These are phyloP conservation scores for Hibiscus syriacus DNA, from an alignment of 345 rosid genomes.

Conservation along the genomic window DNA sequence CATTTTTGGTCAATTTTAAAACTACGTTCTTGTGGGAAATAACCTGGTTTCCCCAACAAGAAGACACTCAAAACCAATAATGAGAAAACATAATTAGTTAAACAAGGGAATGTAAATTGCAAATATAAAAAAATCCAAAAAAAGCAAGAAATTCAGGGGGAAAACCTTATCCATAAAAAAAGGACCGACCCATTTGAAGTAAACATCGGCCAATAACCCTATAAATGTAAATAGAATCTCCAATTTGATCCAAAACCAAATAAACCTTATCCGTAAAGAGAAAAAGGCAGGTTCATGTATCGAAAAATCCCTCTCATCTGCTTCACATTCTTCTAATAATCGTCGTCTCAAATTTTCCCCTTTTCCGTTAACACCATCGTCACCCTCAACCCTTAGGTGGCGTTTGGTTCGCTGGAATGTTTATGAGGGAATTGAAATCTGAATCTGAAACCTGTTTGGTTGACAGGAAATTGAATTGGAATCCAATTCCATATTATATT, in stretches of 20 bases:
- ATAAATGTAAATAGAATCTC: constrained; percentile 35
- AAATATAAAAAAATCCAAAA: background rate
- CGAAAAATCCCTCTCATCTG: constrained; percentile 12
- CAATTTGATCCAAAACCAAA: constrained; percentile 72
- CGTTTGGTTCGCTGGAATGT: no score
- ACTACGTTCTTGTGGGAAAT: no score
- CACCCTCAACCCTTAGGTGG: constrained; percentile 30
- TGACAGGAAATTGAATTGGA: no score
- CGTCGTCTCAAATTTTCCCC: constrained; percentile 39
- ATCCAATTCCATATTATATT: no score
- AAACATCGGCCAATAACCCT: constrained; percentile 54
- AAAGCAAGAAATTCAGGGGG: background rate
- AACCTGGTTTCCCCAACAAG: no score
- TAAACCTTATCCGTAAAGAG: constrained; percentile 31
- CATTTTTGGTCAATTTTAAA: no score
- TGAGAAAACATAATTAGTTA: background rate
- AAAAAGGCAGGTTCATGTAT: constrained; percentile 15
- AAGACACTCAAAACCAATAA: background rate
- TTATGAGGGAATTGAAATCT: no score
- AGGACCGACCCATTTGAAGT: constrained; percentile 85
- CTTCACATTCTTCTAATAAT: constrained; percentile 30
- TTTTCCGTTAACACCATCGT: constrained; percentile 37
- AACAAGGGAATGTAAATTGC: constrained; percentile 1
- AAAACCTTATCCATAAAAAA: constrained; percentile 80
- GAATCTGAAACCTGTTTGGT: no score